A percentile compares a stretch with the other conserved stretches of the same genome.
Evolutionary conservation across 2,329 filamentous ascomycete genomes (phyloP).

Genomic region (Colletotrichum sp.): DNA sequence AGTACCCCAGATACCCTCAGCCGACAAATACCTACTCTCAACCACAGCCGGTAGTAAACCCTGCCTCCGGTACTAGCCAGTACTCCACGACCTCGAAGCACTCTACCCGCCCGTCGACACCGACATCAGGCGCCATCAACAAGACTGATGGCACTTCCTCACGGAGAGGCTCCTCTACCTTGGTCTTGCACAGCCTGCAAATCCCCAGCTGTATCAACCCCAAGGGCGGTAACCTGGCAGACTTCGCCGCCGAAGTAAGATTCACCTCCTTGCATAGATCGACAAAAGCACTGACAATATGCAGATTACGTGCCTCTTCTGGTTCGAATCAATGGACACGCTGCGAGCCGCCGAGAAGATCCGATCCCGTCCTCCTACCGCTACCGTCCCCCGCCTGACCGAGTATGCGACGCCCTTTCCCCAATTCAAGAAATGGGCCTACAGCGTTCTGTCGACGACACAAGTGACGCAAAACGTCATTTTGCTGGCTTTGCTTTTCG

Average conservation of each 20-base stretch:
- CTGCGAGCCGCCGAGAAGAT: slow-evolving; percentile 76
- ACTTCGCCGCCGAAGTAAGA: slow-evolving; percentile 80
- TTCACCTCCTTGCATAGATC: background rate
- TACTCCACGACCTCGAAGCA: slow-evolving; percentile 34
- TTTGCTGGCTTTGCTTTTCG: slow-evolving; percentile 85
- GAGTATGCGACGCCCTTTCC: slow-evolving; percentile 76
- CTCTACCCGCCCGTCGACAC: slow-evolving; percentile 42
- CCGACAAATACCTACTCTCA: slow-evolving; percentile 22
- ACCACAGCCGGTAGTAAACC: slow-evolving; percentile 2
- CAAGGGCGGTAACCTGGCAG: slow-evolving; percentile 76
- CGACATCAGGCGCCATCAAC: slow-evolving; percentile 34
- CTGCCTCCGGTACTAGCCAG: slow-evolving; percentile 18
- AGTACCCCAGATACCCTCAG: slow-evolving; percentile 36
- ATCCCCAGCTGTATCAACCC: slow-evolving; percentile 79
- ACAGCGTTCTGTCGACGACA: slow-evolving; percentile 87
- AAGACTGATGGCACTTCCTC: slow-evolving; percentile 36
- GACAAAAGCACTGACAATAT: background rate
- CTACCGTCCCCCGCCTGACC: slow-evolving; percentile 60
- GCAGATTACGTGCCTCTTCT: slow-evolving; percentile 94
- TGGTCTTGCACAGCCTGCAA: slow-evolving; percentile 67
- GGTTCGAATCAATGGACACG: slow-evolving; percentile 90
- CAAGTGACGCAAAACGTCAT: slow-evolving; percentile 97
- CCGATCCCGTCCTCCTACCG: slow-evolving; percentile 42
- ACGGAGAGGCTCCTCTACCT: slow-evolving; percentile 44
- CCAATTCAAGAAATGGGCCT: slow-evolving; percentile 93